Percentiles rank a stretch among this genome's conserved stretches.
Conservation (phyloP, 2,329 filamentous ascomycete genomes). For the Stachybotrys chartarum region DNA sequence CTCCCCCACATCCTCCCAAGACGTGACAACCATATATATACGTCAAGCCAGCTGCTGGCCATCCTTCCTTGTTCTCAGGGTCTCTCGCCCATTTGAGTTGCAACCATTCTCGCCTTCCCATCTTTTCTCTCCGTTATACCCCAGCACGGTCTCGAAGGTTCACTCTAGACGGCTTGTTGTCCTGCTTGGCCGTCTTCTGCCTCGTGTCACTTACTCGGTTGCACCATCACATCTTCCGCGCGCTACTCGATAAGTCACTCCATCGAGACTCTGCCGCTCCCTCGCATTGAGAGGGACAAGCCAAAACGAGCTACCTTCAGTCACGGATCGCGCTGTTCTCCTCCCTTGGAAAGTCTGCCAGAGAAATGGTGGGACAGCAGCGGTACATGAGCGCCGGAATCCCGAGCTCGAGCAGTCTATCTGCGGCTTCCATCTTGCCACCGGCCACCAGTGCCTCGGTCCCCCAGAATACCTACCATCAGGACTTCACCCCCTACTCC, state of each 20-base stretch:
- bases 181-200: not conserved
- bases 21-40: not conserved
- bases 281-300: too few species aligned
- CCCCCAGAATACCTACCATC: conserved; percentile 15
- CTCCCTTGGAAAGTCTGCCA: too few species aligned
- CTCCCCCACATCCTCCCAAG: not conserved
- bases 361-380: conserved; percentile 20
- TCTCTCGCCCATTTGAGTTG: not conserved
- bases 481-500: conserved; percentile 21
- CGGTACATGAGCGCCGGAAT: conserved; percentile 25
- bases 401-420: conserved; percentile 21
- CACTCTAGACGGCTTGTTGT: not conserved
- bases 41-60: not conserved
- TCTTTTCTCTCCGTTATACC: not conserved
- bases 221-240: not conserved
- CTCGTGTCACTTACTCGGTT: not conserved
- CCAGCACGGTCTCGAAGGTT: not conserved
- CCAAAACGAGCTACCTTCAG: too few species aligned
- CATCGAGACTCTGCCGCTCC: too few species aligned
- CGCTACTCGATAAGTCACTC: too few species aligned
- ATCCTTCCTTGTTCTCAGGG: not conserved
- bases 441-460: not conserved
- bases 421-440: conserved; percentile 17
- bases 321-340: too few species aligned
- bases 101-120: not conserved